Evolutionary conservation across 2,329 filamentous ascomycete species (phyloP).

Genomic region (Pyrenophora tritici-repentis): DNA sequence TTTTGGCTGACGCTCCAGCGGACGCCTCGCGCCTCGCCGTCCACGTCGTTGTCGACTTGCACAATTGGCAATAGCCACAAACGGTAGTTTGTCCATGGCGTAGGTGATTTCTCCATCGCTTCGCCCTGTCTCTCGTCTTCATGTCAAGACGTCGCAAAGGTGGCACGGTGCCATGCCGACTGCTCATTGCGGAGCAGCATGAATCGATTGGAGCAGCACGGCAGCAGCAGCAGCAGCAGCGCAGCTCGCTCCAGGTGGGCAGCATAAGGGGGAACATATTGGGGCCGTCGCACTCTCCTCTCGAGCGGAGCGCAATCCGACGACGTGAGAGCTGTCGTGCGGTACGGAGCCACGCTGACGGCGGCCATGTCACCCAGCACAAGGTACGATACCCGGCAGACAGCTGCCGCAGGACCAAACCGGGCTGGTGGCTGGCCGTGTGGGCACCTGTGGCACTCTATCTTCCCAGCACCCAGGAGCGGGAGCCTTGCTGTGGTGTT

Average conservation of each 20-base stretch:
- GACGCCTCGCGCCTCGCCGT: conserved; percentile 22
- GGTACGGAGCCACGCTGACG: conserved; percentile 34
- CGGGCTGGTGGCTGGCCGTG: conserved; percentile 39
- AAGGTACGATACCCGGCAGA: conserved; percentile 36
- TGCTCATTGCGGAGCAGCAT: conserved; percentile 27
- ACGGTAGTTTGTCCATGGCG: background rate
- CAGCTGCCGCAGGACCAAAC: conserved; percentile 42
- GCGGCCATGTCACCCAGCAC: conserved; percentile 30
- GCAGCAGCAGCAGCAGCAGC: too few relatives aligned
- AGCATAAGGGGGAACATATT: conserved; percentile 27
- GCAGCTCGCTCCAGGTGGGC: too few relatives aligned
- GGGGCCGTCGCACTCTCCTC: conserved; percentile 9
- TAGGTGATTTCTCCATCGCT: too few relatives aligned
- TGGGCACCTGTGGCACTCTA: conserved; percentile 29
- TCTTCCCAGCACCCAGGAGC: conserved; percentile 36
- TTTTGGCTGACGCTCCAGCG: conserved; percentile 24
- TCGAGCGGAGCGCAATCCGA: conserved; percentile 34
- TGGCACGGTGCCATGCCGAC: conserved; percentile 36
- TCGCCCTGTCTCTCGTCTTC: too few relatives aligned
- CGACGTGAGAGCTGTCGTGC: conserved; percentile 30
- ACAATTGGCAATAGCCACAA: conserved; percentile 8
- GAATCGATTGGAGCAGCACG: conserved; percentile 24
- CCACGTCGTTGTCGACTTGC: background rate
- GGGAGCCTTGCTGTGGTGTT: conserved; percentile 26
- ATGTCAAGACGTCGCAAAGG: conserved; percentile 3